Evolutionary conservation across 768 basidiomycete species (phyloP), one percentile per base, ranked within the genome.

Genomic region (Russula emetica): DNA sequence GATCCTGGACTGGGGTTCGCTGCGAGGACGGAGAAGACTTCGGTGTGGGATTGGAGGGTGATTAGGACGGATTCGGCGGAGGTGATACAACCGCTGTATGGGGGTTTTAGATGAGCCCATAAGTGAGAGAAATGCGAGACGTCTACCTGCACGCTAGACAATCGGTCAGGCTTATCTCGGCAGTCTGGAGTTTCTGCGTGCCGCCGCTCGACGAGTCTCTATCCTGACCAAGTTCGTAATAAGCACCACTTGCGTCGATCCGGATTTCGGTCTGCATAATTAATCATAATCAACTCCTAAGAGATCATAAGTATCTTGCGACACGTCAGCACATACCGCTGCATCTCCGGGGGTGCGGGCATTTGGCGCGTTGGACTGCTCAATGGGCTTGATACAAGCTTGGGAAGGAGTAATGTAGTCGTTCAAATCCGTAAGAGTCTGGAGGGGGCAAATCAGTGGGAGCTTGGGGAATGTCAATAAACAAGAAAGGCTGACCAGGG

Each of bases 31-130:
- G 83, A 82, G 53, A 96, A 83, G 4, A 98, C 95, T 74, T 99
- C 95, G 18, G 84, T 83, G 70, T 98, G 95, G 8, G 94, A 96
- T 74, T 99, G 96, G 42, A 97, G 81, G 14, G 94, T 94, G 71
- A 99, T 97, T 64, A 99, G 83, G 52, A 98, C 87, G 22, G 94
- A 96, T 79, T 99, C 96, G 26, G 96, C 96, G 44, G 96, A 98
- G 3, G 97, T 99, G 70, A 99, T 98, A 72, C 97, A 99, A 2
- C 97, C 97, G 64, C 96, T 97, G 68, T 18, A 34, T 5, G 50
- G 54, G 6, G 54, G 6, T 28, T 28, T 22, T 32, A 53, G 53
- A 44, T 42, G 24, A 56, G 49, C 5, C 5, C 13, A 9, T 6
- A 26, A 36, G 16, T 24, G 32, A 42, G 44, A 10, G 11, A 34